Base-by-base conservation (phyloP, 306 rosid genomes). In the Phaseolus lunatus region DNA sequence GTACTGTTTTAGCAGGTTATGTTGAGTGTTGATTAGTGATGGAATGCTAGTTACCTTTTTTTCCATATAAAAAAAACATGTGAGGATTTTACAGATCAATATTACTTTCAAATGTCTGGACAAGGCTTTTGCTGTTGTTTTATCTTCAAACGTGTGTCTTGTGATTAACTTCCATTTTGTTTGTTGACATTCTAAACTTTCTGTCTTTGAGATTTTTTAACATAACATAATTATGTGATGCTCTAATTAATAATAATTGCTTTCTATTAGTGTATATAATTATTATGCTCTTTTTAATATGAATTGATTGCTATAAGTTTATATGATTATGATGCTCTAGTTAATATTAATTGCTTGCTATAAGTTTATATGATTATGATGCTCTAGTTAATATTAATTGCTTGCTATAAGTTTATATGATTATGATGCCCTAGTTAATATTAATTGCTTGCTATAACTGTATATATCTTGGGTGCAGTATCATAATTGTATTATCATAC, bases 181-280 rank as follows among this genome's bases (percentile, higher is more conserved):
- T 27, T 29, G 68, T 39, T 20, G 58, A 65, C 61, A 43, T 67
- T 47, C 48, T 49, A 50, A 70, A 31, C 54, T 70, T 44, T n/a
- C 9, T 14, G 47, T 29, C 49, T 44, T 33, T 9, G 47, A 67
- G 64, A 71, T 57, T 64, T 33, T 49, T 71, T 29, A 64, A 49
- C 50, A 43, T 53, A 33, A 33, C 49, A 43, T 54, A 52, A 15
- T 41, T 56, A 29, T 61, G 63, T 8, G 68, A 70, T 68, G 24
- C 43, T 71, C 12, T 75, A 20, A 48, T 72, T 71, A 45, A 82
- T 67, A 64, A 71, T 41, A 31, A 61, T 70, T 76, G 37, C 37
- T 44, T 66, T n/a, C 66, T 62, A 50, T 56, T 26, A 39, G 75
- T n/a, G 0, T 5, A 33, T 31, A 4, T 31, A 31, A 31, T 31